Percentiles rank a stretch among this genome's conserved stretches.
phyloP scores from a whole-genome alignment of 1,284 basidiomycete species.

The Papiliotrema fonsecae region DNA sequence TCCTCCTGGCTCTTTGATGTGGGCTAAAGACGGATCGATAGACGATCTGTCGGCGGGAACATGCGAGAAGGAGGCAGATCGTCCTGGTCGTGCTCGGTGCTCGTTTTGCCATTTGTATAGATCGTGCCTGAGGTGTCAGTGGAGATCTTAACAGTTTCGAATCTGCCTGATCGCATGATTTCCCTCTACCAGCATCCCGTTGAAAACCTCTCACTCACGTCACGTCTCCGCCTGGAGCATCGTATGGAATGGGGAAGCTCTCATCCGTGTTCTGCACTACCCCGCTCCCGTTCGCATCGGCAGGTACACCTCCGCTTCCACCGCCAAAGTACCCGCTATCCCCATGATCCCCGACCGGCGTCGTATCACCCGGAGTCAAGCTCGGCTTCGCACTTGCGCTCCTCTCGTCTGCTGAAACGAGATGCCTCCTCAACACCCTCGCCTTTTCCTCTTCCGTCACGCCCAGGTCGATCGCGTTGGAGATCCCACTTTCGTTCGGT shows the following conservation, averaged over 20 bases:
- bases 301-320: not conserved
- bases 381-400: conserved; percentile 2
- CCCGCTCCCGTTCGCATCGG: not conserved
- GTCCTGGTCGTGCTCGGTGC: conserved; percentile 57
- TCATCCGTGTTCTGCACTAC: conserved; percentile 7
- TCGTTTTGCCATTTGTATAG: conserved; percentile 91
- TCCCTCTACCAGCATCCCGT: no score
- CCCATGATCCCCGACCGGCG: not conserved
- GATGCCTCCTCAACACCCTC: conserved; percentile 68
- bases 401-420: conserved; percentile 66
- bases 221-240: conserved; percentile 78
- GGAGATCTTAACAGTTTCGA: no score
- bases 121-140: conserved; percentile 61
- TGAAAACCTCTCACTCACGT: conserved; percentile 59
- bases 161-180: no score
- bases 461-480: not conserved
- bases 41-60: conserved; percentile 53
- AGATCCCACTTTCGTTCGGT: not conserved
- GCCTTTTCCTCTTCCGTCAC: conserved; percentile 71
- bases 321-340: not conserved
- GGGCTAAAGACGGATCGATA: conserved; percentile 70
- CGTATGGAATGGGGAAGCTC: conserved; percentile 75
- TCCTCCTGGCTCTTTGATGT: conserved; percentile 89
- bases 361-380: not conserved
- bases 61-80: conserved; percentile 65